Base-by-base conservation (phyloP, 1,284 basidiomycete species). In the Microbotryomycetes sp. region DNA sequence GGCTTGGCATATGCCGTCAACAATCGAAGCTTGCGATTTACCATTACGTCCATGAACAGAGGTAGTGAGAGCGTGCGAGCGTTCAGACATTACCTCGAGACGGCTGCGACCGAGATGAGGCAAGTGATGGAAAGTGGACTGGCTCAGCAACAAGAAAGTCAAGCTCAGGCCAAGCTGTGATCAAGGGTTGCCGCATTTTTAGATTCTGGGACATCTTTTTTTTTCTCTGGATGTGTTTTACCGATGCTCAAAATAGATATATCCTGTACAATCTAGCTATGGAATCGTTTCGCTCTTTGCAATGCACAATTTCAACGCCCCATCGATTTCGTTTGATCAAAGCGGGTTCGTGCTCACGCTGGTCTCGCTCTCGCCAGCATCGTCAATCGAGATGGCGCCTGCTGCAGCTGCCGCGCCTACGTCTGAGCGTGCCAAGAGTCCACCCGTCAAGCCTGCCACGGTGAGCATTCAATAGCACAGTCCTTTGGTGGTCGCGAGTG, bases 1-100 rank as follows among this genome's bases (percentile, higher is more conserved):
- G 94, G 96, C 12, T 79, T 97, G 46, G 86, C 90, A 42, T 98
- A 98, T 77, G 83, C 89, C 2, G 94, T 98, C 74, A 90, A 87
- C 59, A 86, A 91, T 67, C 78, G 87, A 63, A 86, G 87, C 71
- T 84, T 98, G 65, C 86, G 90, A 60, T 97, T 94, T 87, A 92
- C 90, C 51, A 87, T 97, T 70, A 97, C 92, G 57, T 88, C 86
- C 60, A 76, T 85, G 74, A 89, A 86, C 76, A 76, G 80, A 60
- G 79, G 83, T 32, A 83, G 84, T 30, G 83, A 80, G 15, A 78
- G 58, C 32, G 66, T 64, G 23, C 46, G 49, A 25, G 69, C 69
- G 31, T 56, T 77, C 56, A 67, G 70, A 53, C 72, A 75, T 64
- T 78, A 74, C 68, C 64, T 78, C 55, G 76, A 75, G 58, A 73